A percentile compares a stretch with the other conserved stretches of the same genome.
phyloP scores from a whole-genome alignment of 179 eudicot species.

The Pouteria campechiana region DNA sequence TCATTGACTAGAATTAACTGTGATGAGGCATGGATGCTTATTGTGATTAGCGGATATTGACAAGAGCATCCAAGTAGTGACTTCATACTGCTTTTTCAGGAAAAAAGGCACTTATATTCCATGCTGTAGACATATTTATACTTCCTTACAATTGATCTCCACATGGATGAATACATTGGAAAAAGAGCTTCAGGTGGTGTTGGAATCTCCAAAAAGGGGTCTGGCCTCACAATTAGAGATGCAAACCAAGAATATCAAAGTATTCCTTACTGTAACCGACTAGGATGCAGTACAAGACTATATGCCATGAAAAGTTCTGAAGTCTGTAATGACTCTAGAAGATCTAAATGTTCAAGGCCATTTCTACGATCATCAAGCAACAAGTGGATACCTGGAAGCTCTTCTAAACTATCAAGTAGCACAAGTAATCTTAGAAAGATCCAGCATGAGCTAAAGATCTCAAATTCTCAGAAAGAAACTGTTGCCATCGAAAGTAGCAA shows the following conservation, averaged over 20 bases:
- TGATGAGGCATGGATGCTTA: too few relatives aligned
- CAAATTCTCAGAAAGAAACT: slow-evolving; percentile 13
- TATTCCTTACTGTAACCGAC: slow-evolving; percentile 66
- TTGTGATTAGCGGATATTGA: too few relatives aligned
- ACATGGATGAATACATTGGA: slow-evolving; percentile 49
- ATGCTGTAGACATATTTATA: too few relatives aligned
- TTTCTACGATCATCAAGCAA: slow-evolving; percentile 33
- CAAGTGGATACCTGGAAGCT: slow-evolving; percentile 38
- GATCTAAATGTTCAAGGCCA: slow-evolving; percentile 25
- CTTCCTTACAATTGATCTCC: too few relatives aligned
- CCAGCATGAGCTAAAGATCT: too few relatives aligned
- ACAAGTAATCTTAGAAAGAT: slow-evolving; percentile 25
- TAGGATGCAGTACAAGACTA: slow-evolving; percentile 66
- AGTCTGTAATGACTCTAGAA: slow-evolving; percentile 29
- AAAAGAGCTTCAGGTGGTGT: slow-evolving; percentile 38
- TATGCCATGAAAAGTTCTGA: slow-evolving; percentile 26
- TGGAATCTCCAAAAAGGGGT: slow-evolving; percentile 26
- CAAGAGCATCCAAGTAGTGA: too few relatives aligned
- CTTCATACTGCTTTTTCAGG: too few relatives aligned
- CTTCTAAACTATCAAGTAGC: slow-evolving; percentile 27
- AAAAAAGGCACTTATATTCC: too few relatives aligned
- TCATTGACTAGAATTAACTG: too few relatives aligned
- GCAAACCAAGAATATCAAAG: slow-evolving; percentile 27
- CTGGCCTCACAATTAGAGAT: slow-evolving; percentile 29
- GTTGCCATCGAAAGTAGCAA: slow-evolving; percentile 29